Percentiles rank a stretch among this genome's conserved stretches.
Evolutionary conservation across 495 filamentous ascomycete species (phyloP).

Genomic region (Trichoderma virens): DNA sequence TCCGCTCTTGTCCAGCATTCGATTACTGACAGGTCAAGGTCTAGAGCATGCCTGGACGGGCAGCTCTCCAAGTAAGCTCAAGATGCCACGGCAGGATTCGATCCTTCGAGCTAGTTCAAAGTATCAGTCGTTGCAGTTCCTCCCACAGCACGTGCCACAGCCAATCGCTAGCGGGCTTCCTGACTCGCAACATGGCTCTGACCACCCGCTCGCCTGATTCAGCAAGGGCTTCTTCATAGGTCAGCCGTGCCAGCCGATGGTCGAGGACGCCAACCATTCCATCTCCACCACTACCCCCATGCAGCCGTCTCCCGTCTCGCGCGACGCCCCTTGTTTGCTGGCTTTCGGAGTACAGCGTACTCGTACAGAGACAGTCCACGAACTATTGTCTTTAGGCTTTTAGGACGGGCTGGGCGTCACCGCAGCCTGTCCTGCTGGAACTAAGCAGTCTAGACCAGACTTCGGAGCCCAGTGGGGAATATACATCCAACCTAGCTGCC

Average conservation of each 20-base stretch:
- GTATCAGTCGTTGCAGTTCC: not conserved
- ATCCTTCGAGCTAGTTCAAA: not conserved
- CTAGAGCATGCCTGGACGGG: no score
- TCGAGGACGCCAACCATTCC: not conserved
- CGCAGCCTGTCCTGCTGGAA: not conserved
- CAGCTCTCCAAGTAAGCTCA: no score
- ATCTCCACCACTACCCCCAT: slow-evolving; percentile 3
- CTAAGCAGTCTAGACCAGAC: not conserved
- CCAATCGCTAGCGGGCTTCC: not conserved
- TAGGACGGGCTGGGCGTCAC: not conserved
- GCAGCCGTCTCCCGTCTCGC: not conserved
- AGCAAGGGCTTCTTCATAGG: not conserved
- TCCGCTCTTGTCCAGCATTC: no score
- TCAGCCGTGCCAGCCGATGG: not conserved
- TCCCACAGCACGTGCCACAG: not conserved
- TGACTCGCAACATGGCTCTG: slow-evolving; percentile 6
- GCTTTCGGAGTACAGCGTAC: not conserved
- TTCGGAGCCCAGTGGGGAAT: not conserved
- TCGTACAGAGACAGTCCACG: not conserved
- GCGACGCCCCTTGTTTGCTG: not conserved
- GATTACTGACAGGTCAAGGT: no score
- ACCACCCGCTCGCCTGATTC: not conserved
- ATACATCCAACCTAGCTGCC: not conserved
- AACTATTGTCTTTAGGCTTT: not conserved
- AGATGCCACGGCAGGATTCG: not conserved